These are phyloP conservation scores for Polychytrium aggregatum DNA, from an alignment of 192 early-diverging fungal genomes.

Conservation along the genomic window DNA sequence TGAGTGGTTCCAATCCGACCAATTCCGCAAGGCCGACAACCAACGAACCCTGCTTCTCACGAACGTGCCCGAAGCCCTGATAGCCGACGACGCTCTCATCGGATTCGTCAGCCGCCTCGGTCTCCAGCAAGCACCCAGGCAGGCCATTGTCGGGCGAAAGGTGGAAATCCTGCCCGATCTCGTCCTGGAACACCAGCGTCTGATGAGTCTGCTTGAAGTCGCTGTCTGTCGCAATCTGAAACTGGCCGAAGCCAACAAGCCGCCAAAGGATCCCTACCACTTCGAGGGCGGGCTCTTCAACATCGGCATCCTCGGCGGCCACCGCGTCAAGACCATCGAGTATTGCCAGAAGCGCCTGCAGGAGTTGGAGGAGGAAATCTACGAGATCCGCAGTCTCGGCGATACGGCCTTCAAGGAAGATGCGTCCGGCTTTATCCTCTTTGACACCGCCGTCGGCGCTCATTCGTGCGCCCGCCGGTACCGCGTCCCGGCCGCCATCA, in stretches of 20 bases:
- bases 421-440: slow-evolving; percentile 24
- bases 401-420: slow-evolving; percentile 17
- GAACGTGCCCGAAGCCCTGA: slow-evolving; percentile 20
- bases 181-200: slow-evolving; percentile 1
- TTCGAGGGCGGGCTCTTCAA: no score
- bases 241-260: no score
- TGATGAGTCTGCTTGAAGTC: background rate
- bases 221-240: no score
- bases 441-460: slow-evolving; percentile 14
- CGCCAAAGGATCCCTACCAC: no score
- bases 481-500: slow-evolving; percentile 1
- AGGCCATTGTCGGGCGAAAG: slow-evolving; percentile 8
- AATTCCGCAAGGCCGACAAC: slow-evolving; percentile 12
- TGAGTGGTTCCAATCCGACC: slow-evolving; percentile 11
- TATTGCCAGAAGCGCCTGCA: slow-evolving; percentile 14
- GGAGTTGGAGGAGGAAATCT: slow-evolving; percentile 31
- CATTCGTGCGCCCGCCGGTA: slow-evolving; percentile 16
- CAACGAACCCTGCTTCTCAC: slow-evolving; percentile 27
- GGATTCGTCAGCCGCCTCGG: slow-evolving; percentile 10
- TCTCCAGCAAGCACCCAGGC: background rate
- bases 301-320: slow-evolving; percentile 17
- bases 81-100: slow-evolving; percentile 5
- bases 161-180: slow-evolving; percentile 6
- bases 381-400: slow-evolving; percentile 18
- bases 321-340: slow-evolving; percentile 28